These are phyloP conservation scores for Rhizopogon salebrosus DNA, from an alignment of 768 basidiomycete species.

Conservation along the genomic window DNA sequence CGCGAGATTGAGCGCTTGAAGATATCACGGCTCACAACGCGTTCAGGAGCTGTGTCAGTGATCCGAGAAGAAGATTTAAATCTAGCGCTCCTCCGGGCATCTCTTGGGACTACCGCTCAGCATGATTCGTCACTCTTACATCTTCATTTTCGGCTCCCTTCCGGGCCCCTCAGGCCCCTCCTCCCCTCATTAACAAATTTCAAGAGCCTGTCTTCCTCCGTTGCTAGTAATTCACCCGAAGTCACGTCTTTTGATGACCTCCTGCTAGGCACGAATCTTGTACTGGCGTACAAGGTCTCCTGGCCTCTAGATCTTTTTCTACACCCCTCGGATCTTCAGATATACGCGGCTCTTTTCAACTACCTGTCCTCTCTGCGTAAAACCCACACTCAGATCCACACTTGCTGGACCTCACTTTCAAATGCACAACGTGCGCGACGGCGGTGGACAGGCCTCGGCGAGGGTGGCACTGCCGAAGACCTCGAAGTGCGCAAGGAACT, in stretches of 20 bases:
- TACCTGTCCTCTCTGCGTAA: slow-evolving; percentile 83
- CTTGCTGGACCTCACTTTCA: slow-evolving; percentile 81
- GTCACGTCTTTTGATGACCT: slow-evolving; percentile 61
- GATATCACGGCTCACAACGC: slow-evolving; percentile 65
- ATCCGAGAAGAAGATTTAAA: slow-evolving; percentile 91
- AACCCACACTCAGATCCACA: slow-evolving; percentile 73
- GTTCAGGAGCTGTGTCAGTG: slow-evolving; percentile 61
- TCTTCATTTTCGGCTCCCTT: slow-evolving; percentile 72
- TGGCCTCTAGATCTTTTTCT: slow-evolving; percentile 94
- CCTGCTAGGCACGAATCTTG: slow-evolving; percentile 74
- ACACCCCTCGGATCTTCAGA: slow-evolving; percentile 63
- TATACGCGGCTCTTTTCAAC: slow-evolving; percentile 74
- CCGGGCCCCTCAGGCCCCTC: slow-evolving; percentile 76
- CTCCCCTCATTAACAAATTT: slow-evolving; percentile 60
- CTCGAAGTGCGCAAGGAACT: slow-evolving; percentile 57
- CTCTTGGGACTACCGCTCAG: slow-evolving; percentile 83
- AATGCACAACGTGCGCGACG: slow-evolving; percentile 80
- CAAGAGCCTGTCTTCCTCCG: slow-evolving; percentile 35
- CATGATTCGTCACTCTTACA: slow-evolving; percentile 73
- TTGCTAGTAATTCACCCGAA: slow-evolving; percentile 31
- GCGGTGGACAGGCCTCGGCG: slow-evolving; percentile 82
- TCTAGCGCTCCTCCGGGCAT: slow-evolving; percentile 80
- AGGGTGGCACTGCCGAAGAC: slow-evolving; percentile 78
- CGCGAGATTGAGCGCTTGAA: slow-evolving; percentile 85
- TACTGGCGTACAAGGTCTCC: slow-evolving; percentile 62